phyloP scores from a whole-genome alignment of 257 asterid genomes.

The Nicotiana otophora region DNA sequence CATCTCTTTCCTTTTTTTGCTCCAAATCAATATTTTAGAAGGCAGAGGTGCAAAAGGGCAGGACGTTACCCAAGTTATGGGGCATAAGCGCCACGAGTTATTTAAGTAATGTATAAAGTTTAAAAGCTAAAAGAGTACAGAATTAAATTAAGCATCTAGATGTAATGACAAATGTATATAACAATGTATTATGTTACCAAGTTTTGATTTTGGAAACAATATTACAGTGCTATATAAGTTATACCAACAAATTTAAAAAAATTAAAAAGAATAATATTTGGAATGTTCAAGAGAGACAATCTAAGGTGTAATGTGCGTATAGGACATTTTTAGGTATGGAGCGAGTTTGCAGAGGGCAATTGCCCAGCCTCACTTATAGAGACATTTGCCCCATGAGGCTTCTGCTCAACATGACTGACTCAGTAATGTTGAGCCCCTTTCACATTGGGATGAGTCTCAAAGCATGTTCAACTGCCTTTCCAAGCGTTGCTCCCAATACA shows the following conservation, averaged over 20 bases:
- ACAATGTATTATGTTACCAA: not conserved
- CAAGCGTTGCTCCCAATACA: not conserved
- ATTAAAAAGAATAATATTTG: not conserved
- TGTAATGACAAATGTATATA: not conserved
- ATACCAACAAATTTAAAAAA: not conserved
- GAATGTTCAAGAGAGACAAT: not conserved
- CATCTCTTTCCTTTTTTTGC: too few relatives aligned
- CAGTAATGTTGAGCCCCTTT: not conserved
- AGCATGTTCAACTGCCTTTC: not conserved
- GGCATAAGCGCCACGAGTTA: not conserved
- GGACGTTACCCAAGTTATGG: not conserved
- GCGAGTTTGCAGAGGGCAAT: not conserved
- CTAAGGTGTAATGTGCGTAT: not conserved
- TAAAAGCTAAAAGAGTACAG: not conserved
- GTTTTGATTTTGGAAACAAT: not conserved
- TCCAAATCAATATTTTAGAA: not conserved
- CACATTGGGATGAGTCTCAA: not conserved
- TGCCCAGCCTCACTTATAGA: not conserved
- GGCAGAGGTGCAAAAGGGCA: not conserved
- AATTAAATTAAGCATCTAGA: not conserved
- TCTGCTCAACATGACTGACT: not conserved
- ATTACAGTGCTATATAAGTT: not conserved
- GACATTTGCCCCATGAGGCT: not conserved
- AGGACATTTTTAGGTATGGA: not conserved
- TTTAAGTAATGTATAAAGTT: not conserved